Conservation (phyloP, 2,329 filamentous ascomycete genomes). For the Fusarium tuaranense region DNA sequence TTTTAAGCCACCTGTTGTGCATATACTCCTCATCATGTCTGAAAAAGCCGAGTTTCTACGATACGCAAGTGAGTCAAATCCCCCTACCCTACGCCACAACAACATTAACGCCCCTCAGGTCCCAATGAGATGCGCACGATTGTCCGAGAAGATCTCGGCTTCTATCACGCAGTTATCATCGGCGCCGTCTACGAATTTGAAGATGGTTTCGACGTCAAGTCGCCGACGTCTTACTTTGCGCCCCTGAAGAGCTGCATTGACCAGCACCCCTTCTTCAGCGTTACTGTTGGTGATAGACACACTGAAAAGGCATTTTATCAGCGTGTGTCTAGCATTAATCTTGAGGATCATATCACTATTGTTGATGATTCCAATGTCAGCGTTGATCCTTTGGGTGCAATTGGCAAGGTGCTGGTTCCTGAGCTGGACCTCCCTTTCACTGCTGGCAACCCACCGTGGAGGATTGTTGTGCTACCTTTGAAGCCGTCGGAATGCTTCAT, state of each 20-base stretch:
- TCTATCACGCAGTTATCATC: slow-evolving; percentile 39
- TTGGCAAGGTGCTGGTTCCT: slow-evolving; percentile 22
- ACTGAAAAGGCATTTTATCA: slow-evolving; percentile 40
- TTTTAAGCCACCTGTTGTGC: not conserved
- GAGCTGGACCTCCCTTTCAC: slow-evolving; percentile 33
- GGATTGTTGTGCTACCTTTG: slow-evolving; percentile 34
- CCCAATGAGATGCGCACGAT: slow-evolving; percentile 41
- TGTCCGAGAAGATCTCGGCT: slow-evolving; percentile 36
- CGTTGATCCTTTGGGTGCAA: not conserved
- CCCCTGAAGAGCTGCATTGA: slow-evolving; percentile 34
- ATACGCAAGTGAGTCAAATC: slow-evolving; percentile 26
- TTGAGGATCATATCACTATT: slow-evolving; percentile 36
- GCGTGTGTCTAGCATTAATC: slow-evolving; percentile 25
- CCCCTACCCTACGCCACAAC: not conserved
- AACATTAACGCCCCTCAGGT: slow-evolving; percentile 11
- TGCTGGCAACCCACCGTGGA: slow-evolving; percentile 37
- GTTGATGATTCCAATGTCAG: not conserved
- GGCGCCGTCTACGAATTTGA: slow-evolving; percentile 36
- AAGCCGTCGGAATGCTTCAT: slow-evolving; percentile 25
- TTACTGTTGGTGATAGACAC: slow-evolving; percentile 30
- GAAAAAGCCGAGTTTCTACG: slow-evolving; percentile 25
- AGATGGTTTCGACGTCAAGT: slow-evolving; percentile 1
- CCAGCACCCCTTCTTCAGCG: slow-evolving; percentile 36
- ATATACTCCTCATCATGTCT: slow-evolving; percentile 16
- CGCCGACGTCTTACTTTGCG: slow-evolving; percentile 21